These are phyloP conservation scores for Domatiomyces catenatus DNA, from an alignment of 2,329 filamentous ascomycete species.

Conservation along the genomic window DNA sequence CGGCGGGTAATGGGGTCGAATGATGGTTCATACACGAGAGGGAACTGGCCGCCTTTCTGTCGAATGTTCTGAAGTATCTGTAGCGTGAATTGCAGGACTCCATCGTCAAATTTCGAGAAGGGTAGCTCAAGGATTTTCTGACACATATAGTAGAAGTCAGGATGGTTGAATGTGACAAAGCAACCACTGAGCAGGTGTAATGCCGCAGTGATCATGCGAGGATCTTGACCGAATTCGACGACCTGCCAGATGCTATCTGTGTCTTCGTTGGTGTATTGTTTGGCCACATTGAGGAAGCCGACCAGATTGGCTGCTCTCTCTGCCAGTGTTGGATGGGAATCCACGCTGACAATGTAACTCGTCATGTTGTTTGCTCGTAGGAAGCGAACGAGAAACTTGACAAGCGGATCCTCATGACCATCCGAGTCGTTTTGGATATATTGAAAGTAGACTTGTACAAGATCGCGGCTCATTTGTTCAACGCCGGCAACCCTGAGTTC, in stretches of 20 bases:
- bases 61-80: constrained; percentile 37
- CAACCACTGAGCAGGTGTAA: constrained; percentile 47
- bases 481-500: constrained; percentile 71
- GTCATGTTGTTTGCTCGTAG: constrained; percentile 57
- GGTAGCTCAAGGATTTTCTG: constrained; percentile 53
- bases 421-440: constrained; percentile 25
- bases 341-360: constrained; percentile 75
- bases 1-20: constrained; percentile 21
- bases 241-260: constrained; percentile 75
- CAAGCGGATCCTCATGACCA: constrained; percentile 35
- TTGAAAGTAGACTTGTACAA: constrained; percentile 47
- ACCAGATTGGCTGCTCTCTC: constrained; percentile 67
- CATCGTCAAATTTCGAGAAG: constrained; percentile 44
- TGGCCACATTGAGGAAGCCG: constrained; percentile 69
- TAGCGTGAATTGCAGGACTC: constrained; percentile 48
- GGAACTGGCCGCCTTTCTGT: constrained; percentile 22
- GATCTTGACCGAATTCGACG: constrained; percentile 66
- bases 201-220: constrained; percentile 67
- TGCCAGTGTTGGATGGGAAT: constrained; percentile 84
- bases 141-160: constrained; percentile 45
- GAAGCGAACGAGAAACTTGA: constrained; percentile 54
- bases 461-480: constrained; percentile 53
- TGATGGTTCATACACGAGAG: constrained; percentile 1
- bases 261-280: constrained; percentile 54
- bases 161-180: constrained; percentile 29